Evolutionary conservation across 2,329 filamentous ascomycete species (phyloP), one percentile per base, ranked within the genome.

Genomic region (Blastomyces gilchristii): DNA sequence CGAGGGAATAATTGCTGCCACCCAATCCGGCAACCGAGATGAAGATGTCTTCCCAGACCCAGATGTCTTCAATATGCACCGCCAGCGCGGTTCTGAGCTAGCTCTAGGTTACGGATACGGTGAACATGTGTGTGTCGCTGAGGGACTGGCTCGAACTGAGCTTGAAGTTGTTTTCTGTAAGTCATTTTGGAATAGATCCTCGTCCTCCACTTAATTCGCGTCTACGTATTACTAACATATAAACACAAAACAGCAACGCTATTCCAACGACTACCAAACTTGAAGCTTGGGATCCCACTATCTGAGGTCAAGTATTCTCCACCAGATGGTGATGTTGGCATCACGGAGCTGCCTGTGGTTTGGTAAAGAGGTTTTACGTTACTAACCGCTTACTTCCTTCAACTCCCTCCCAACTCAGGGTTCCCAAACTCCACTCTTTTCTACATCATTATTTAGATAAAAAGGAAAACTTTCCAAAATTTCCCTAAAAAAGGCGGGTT

Each of bases 21-120:
- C 79, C 34, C 75, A 78, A 66, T 79, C 77, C 18, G 80, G 75
- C 39, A 81, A 81, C 67, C 71, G 80, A 2, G 79, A 82, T 67
- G 76, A 78, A 61, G 76, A 80, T 0, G 67, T 79, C 11, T 80
- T 79, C 63, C 67, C 68, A 6, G 63, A 77, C 62, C 70, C 78
- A 2, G 75, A 81, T 63, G 67, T 63, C 14, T 82, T 82, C 66
- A 70, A 80, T 67, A 77, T 81, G 68, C 72, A 76, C 64, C 74
- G 78, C 28, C 69, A 70, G 45, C 71, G 72, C 56, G 71, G 71
- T 2, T 56, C 65, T 3, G 69, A 75, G 57, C 71, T 77, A 54
- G 74, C 74, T 0, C 71, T 81, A 14, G 80, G 79, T 0, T 81
- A 75, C 68, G 79, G 79, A 0, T 81, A 74, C 65, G 80, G 79